Percentiles rank a stretch among this genome's conserved stretches.
These are phyloP conservation scores for Microdochium trichocladiopsis DNA, from an alignment of 2,329 filamentous ascomycete species.

Conservation along the genomic window DNA sequence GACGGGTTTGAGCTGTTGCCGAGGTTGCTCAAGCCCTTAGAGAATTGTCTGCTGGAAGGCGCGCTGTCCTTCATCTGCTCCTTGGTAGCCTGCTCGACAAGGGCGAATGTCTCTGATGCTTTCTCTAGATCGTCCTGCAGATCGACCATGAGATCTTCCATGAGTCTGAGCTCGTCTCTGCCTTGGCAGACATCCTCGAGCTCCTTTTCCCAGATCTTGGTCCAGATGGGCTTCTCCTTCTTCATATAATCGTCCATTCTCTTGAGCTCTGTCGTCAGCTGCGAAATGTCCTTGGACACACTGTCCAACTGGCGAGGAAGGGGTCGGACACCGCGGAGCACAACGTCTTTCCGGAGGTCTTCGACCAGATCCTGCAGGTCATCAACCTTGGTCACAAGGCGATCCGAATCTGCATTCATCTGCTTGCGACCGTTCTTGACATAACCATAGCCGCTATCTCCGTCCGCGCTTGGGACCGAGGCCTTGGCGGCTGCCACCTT, in stretches of 20 bases:
- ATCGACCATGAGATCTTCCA: conserved; percentile 91
- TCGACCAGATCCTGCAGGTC: conserved; percentile 97
- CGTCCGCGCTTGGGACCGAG: conserved; percentile 62
- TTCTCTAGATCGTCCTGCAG: conserved; percentile 93
- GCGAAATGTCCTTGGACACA: conserved; percentile 81
- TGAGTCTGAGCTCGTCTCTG: conserved; percentile 87
- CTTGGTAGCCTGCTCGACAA: conserved; percentile 97
- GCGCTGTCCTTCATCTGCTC: conserved; percentile 80
- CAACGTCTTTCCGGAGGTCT: conserved; percentile 94
- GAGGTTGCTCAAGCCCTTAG: conserved; percentile 47
- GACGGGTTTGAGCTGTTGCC: conserved; percentile 57
- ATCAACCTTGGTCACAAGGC: conserved; percentile 85
- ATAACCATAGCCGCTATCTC: conserved; percentile 76
- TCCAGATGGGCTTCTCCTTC: conserved; percentile 93
- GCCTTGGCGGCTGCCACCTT: conserved; percentile 69
- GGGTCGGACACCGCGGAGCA: conserved; percentile 84
- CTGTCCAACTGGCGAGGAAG: conserved; percentile 82
- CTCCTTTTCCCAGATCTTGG: conserved; percentile 98
- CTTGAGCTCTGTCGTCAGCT: conserved; percentile 78
- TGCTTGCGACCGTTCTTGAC: conserved; percentile 83
- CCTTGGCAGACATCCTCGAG: conserved; percentile 94
- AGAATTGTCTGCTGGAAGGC: conserved; percentile 42
- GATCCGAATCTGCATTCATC: conserved; percentile 80
- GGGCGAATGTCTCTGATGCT: conserved; percentile 82
- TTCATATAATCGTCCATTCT: conserved; percentile 90